A percentile compares a stretch with the other conserved stretches of the same genome.
phyloP scores from a whole-genome alignment of 768 basidiomycete genomes.

The Sarcomyxa edulis region DNA sequence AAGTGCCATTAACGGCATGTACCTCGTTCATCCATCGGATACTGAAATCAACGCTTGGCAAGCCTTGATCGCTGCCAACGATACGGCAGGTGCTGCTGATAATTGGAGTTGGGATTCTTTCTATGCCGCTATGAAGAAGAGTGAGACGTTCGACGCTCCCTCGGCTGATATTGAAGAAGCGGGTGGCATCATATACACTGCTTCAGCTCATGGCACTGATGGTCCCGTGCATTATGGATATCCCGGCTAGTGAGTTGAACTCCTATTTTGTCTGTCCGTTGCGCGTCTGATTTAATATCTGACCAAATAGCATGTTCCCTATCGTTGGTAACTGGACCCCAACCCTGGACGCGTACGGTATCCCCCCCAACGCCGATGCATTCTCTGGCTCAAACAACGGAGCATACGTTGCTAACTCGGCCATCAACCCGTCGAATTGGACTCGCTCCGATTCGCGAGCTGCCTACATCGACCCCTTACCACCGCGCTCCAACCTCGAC shows the following conservation, averaged over 20 bases:
- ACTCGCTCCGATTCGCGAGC: slow-evolving; percentile 63
- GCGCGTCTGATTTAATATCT: slow-evolving; percentile 6
- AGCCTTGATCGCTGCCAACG: slow-evolving; percentile 9
- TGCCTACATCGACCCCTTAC: slow-evolving; percentile 59
- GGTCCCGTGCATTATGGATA: slow-evolving; percentile 42
- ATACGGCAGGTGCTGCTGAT: slow-evolving; percentile 32
- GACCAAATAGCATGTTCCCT: slow-evolving; percentile 36
- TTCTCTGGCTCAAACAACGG: slow-evolving; percentile 46
- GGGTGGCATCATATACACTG: slow-evolving; percentile 40
- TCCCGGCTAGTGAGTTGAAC: slow-evolving; percentile 43
- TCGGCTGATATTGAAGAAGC: slow-evolving; percentile 27
- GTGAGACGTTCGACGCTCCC: slow-evolving; percentile 56
- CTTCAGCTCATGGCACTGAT: slow-evolving; percentile 40
- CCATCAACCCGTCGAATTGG: slow-evolving; percentile 59
- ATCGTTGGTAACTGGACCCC: slow-evolving; percentile 53
- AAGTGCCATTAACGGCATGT: slow-evolving; percentile 42
- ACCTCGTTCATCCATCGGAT: slow-evolving; percentile 35
- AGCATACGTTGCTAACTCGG: slow-evolving; percentile 47
- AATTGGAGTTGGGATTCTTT: slow-evolving; percentile 32
- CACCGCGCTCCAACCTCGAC: slow-evolving; percentile 51
- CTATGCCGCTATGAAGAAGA: slow-evolving; percentile 39
- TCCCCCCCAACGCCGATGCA: slow-evolving; percentile 33
- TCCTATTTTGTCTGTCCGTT: neutral
- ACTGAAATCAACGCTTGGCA: slow-evolving; percentile 39
- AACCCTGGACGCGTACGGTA: slow-evolving; percentile 39